phyloP scores from a whole-genome alignment of 2,329 filamentous ascomycete species.

The Colletotrichum lini region DNA sequence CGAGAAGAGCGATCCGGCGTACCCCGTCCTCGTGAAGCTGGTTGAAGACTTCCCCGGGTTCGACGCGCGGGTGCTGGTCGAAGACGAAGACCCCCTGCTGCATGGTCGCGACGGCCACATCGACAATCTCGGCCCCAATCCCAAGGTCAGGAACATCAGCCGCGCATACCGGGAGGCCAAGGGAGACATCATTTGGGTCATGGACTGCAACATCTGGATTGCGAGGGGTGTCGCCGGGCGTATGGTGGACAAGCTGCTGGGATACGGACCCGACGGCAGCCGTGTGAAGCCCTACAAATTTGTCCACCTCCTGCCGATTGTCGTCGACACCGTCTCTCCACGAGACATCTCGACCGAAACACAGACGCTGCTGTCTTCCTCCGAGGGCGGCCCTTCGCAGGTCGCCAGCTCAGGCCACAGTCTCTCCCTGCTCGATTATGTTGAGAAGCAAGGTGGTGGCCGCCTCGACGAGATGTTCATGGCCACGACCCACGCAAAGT shows the following conservation, averaged over 20 bases:
- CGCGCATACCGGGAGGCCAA: slow-evolving; percentile 90
- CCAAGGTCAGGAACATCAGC: slow-evolving; percentile 98
- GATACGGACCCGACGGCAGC: slow-evolving; percentile 67
- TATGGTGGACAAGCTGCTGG: slow-evolving; percentile 90
- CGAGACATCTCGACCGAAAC: slow-evolving; percentile 47
- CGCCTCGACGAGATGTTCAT: slow-evolving; percentile 96
- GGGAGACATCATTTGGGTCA: slow-evolving; percentile 91
- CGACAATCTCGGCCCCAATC: slow-evolving; percentile 87
- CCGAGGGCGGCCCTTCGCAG: slow-evolving; percentile 50
- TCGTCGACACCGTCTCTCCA: slow-evolving; percentile 77
- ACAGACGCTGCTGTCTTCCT: slow-evolving; percentile 52
- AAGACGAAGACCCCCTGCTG: slow-evolving; percentile 84
- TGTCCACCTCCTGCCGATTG: slow-evolving; percentile 92
- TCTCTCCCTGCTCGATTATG: slow-evolving; percentile 47
- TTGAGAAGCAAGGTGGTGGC: slow-evolving; percentile 74
- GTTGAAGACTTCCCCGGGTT: slow-evolving; percentile 79
- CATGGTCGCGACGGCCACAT: slow-evolving; percentile 65
- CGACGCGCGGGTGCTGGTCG: slow-evolving; percentile 82
- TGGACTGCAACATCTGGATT: slow-evolving; percentile 98
- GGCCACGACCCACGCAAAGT: slow-evolving; percentile 93
- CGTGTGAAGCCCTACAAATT: slow-evolving; percentile 81
- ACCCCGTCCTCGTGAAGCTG: slow-evolving; percentile 79
- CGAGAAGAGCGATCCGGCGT: slow-evolving; percentile 81
- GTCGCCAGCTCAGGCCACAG: slow-evolving; percentile 24
- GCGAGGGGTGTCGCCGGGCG: slow-evolving; percentile 82